Base-by-base conservation (phyloP, 768 basidiomycete genomes). In the Boletus tylopilopsis region DNA sequence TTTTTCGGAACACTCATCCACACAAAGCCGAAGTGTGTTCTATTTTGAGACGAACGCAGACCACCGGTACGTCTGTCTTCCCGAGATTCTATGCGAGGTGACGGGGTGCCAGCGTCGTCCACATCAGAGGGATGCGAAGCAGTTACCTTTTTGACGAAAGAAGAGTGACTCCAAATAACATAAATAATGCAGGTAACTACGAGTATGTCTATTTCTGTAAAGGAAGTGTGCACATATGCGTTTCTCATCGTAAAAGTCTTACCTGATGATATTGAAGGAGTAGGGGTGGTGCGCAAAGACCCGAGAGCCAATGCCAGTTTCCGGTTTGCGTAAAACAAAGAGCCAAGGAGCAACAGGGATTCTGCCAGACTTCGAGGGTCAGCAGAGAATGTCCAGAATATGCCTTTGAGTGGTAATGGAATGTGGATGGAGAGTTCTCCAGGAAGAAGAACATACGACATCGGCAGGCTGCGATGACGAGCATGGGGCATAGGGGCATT, bases 1-100 rank as follows among this genome's bases (percentile, higher is more conserved):
- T 93, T 90, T 67, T 90, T 90, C 0, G 87, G 85, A 5, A 90
- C 88, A 15, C 90, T 87, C 90, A 93, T 92, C 89, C 89, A 93
- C 22, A 92, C 77, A 61, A 82, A 87, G 29, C 84, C 82, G 48
- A 82, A 80, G 59, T 80, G 77, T 21, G 71, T 70, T 68, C 76
- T 80, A 51, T 69, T 71, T 43, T 58, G 57, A 24, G 59, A 50
- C 25, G 58, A 45, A 23, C 64, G 62, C 44, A 53, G 37, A 45
- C 63, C 51, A 18, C 63, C 51, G 8, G 57, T 45, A 39, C 77
- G 79, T 61, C 68, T 78, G 38, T 55, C 56, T 11, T 83, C 81
- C 32, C 76, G 77, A 45, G 55, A 43, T 21, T 85, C 84, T 10
- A 62, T 68, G 61, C 62, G 78, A 34, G 81, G 78, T 15, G 74